These are phyloP conservation scores for Mangifera indica DNA, from an alignment of 345 rosid genomes.

Conservation along the genomic window DNA sequence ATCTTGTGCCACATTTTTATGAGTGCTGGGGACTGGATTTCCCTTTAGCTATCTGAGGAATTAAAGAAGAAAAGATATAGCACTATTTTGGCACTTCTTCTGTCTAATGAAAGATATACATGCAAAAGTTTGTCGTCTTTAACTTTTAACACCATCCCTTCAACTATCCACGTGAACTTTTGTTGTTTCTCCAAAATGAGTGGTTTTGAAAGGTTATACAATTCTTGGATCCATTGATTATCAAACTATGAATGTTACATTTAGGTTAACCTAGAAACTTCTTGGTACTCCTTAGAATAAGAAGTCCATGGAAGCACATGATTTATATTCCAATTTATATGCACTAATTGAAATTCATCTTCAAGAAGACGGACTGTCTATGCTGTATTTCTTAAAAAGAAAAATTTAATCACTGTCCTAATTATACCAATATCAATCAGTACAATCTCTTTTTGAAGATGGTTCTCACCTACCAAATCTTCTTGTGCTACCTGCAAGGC, in stretches of 20 bases:
- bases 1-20: too few relatives aligned
- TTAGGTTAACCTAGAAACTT: neutral
- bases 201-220: slow-evolving; percentile 3
- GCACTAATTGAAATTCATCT: neutral
- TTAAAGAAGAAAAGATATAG: neutral
- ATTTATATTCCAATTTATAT: neutral
- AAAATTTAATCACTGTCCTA: neutral
- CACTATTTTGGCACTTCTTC: slow-evolving; percentile 14
- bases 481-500: neutral
- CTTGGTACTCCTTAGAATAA: neutral
- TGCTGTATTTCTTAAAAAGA: too few relatives aligned
- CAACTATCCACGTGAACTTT: slow-evolving; percentile 4
- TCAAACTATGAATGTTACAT: neutral
- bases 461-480: neutral
- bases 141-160: neutral
- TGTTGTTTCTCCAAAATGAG: slow-evolving; percentile 17
- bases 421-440: neutral
- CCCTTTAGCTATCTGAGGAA: neutral
- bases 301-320: neutral
- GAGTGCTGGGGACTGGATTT: neutral
- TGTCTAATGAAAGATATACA: neutral
- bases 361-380: neutral
- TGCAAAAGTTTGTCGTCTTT: too few relatives aligned
- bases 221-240: neutral
- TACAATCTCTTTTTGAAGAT: neutral